These are phyloP conservation scores for Phytophthora niederhauseri DNA, from an alignment of 352 stramenopile genomes.

Conservation along the genomic window DNA sequence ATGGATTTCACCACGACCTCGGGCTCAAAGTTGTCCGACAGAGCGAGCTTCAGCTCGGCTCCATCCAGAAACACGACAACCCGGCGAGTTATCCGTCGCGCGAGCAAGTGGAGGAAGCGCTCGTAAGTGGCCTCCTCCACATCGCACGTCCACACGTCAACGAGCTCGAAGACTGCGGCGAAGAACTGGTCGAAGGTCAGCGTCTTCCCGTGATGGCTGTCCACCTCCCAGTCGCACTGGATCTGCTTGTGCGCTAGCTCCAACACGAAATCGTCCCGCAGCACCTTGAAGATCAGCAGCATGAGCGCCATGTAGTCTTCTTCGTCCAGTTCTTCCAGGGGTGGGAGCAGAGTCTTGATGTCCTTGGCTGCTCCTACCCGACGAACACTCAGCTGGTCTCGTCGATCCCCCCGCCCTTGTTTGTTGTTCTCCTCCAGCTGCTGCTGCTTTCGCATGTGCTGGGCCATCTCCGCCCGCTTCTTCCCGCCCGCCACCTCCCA, in stretches of 20 bases:
- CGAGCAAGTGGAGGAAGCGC: slow-evolving; percentile 70
- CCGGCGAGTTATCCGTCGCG: slow-evolving; percentile 65
- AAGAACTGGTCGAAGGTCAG: slow-evolving; percentile 75
- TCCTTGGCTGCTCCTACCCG: slow-evolving; percentile 6
- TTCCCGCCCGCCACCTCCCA: slow-evolving; percentile 65
- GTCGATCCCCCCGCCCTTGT: slow-evolving; percentile 10
- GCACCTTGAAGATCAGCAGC: slow-evolving; percentile 81
- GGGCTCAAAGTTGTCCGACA: slow-evolving; percentile 80
- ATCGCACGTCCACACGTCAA: slow-evolving; percentile 86
- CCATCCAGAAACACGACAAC: slow-evolving; percentile 77
- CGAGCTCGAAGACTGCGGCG: slow-evolving; percentile 72
- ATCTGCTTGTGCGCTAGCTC: slow-evolving; percentile 64
- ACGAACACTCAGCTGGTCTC: slow-evolving; percentile 28
- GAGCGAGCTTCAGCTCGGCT: slow-evolving; percentile 65
- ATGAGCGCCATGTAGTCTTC: slow-evolving; percentile 73
- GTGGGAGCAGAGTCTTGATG: slow-evolving; percentile 17
- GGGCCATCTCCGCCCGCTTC: slow-evolving; percentile 37
- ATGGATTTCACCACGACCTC: slow-evolving; percentile 80
- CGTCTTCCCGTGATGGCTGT: slow-evolving; percentile 62
- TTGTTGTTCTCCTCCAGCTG: slow-evolving; percentile 17
- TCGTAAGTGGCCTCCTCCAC: slow-evolving; percentile 70
- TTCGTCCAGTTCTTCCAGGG: slow-evolving; percentile 48
- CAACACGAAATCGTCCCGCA: slow-evolving; percentile 74
- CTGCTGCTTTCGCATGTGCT: slow-evolving; percentile 31
- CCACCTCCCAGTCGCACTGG: slow-evolving; percentile 79